Percentiles rank a stretch among this genome's conserved stretches.
Conservation (phyloP, 129 eudicot species). For the Helianthus annuus region DNA sequence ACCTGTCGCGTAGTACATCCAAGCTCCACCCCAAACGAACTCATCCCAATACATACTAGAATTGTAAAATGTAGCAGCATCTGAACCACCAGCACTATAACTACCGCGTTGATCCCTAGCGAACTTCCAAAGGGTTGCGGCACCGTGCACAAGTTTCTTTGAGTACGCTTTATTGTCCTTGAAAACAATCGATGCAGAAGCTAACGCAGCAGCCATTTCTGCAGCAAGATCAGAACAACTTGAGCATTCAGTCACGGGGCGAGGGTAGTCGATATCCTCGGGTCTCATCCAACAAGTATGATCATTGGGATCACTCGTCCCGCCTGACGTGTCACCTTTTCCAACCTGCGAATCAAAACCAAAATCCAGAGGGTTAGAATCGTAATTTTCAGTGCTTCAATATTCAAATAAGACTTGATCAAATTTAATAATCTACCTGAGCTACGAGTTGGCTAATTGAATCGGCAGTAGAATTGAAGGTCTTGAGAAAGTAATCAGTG, state of each 20-base stretch:
- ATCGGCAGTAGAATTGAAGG: constrained; percentile 84
- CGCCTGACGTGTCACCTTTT: constrained; percentile 73
- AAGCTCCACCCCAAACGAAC: constrained; percentile 89
- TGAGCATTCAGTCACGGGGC: constrained; percentile 73
- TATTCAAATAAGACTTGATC: not conserved
- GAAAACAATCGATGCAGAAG: constrained; percentile 92
- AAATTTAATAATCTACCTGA: constrained; percentile 52
- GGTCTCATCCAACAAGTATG: constrained; percentile 96
- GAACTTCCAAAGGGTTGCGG: constrained; percentile 72
- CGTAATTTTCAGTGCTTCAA: not conserved
- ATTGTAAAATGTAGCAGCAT: constrained; percentile 72
- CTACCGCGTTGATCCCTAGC: constrained; percentile 74
- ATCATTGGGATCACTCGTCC: constrained; percentile 68
- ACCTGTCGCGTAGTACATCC: constrained; percentile 96
- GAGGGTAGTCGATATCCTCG: constrained; percentile 76
- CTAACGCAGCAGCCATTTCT: constrained; percentile 96
- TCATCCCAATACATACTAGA: constrained; percentile 90
- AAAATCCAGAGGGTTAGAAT: constrained; percentile 3
- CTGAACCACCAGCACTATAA: constrained; percentile 69
- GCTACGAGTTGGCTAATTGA: constrained; percentile 62
- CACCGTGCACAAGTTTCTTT: constrained; percentile 91
- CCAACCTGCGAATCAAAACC: constrained; percentile 62
- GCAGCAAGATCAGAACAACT: constrained; percentile 94
- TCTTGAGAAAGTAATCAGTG: constrained; percentile 89
- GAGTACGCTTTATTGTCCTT: constrained; percentile 91